Evolutionary conservation across 805 yeast genomes (phyloP).

Genomic region (Saturnispora dispora): DNA sequence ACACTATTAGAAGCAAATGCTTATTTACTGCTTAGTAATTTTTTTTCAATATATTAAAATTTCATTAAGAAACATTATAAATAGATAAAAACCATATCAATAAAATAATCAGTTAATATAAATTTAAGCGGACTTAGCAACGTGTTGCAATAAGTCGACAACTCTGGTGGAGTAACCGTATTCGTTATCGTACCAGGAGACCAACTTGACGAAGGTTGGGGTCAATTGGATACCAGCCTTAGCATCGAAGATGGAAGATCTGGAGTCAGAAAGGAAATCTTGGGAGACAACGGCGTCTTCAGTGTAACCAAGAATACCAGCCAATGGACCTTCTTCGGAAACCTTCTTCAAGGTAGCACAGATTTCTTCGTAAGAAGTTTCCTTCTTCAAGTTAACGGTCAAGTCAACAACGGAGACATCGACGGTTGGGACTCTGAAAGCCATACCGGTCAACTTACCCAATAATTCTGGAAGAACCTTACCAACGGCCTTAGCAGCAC

Average conservation of each 20-base stretch:
- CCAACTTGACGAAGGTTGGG: constrained; percentile 82
- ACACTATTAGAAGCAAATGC: too few relatives aligned
- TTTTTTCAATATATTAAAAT: background rate
- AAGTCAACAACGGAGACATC: constrained; percentile 92
- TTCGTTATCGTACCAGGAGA: constrained; percentile 95
- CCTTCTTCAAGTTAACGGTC: constrained; percentile 72
- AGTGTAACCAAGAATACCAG: constrained; percentile 84
- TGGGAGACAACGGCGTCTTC: constrained; percentile 88
- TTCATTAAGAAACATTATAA: background rate
- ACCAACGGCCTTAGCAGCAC: constrained; percentile 98
- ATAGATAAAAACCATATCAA: constrained; percentile 27
- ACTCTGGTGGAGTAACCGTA: constrained; percentile 95
- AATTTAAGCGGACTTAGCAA: constrained; percentile 43
- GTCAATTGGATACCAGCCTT: constrained; percentile 84
- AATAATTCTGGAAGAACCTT: constrained; percentile 84
- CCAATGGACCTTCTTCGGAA: constrained; percentile 57
- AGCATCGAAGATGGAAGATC: constrained; percentile 86
- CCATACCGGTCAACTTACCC: constrained; percentile 92
- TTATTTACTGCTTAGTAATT: too few relatives aligned
- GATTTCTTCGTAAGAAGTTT: constrained; percentile 77
- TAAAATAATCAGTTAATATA: constrained; percentile 20
- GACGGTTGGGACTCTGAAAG: constrained; percentile 88
- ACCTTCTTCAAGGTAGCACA: constrained; percentile 68
- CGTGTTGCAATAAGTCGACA: constrained; percentile 77
- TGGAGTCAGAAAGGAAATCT: constrained; percentile 76